Evolutionary conservation across 1,139 yeast genomes (phyloP), one percentile per base, ranked within the genome.

Genomic region (Suzukiozyma palmioleophila): DNA sequence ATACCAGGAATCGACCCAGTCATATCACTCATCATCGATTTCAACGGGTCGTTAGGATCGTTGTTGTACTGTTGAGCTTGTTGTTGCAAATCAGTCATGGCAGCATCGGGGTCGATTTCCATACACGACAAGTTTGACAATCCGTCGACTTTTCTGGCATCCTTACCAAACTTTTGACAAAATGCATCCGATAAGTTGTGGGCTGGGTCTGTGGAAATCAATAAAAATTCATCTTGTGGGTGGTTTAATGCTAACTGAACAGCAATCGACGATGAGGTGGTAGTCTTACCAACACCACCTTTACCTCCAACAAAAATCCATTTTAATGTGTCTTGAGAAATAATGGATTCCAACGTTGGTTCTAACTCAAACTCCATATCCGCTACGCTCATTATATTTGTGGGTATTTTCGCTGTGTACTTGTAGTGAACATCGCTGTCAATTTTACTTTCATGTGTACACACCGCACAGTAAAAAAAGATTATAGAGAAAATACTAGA

Each of bases 271-370:
- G 96, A 90, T 1, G 97, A 90, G 3, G 97, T 87, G 33, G 98
- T 92, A 50, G 98, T 92, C 62, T 92, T 92, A 52, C 98, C 98
- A 30, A 92, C 98, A 64, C 98, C 98, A 60, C 98, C 98, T 71
- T 92, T 92, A 53, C 98, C 98, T 46, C 98, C 98, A 32, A 90
- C 97, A 57, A 92, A 92, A 49, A 92, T 85, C 98, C 98, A 92
- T 57, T 86, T 86, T 55, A 92, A 77, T 13, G 92, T 66, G 26
- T 76, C 84, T 49, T 84, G 88, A 26, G 70, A 56, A 38, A 84
- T 68, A 39, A 84, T 65, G 21, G 85, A 79, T 51, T 78, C 78
- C 50, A 84, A 73, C 27, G 84, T 80, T 45, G 90, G 88, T 51
- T 83, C 90, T 42, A 71, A 59, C 46, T 69, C 75, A 40, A 71